Base-by-base conservation (phyloP, 352 stramenopile species). In the Globisporangium mamillatum region DNA sequence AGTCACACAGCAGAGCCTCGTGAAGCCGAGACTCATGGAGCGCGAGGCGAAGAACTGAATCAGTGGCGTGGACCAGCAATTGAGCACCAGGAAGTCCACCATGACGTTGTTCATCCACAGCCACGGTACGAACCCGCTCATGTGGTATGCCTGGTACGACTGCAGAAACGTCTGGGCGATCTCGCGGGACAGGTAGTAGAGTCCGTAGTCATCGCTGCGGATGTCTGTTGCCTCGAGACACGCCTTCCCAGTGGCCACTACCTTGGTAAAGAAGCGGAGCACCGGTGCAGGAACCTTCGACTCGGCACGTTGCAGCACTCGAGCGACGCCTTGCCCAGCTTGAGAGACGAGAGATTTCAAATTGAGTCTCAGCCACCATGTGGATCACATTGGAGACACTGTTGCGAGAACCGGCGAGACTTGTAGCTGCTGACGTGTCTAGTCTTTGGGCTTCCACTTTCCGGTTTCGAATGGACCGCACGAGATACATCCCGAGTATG, bases 61-160 rank as follows among this genome's bases (percentile, higher is more conserved):
- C n/a, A 63, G 48, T 25, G 56, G 46, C 41, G 65, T 61, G 1
- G 67, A 79, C 76, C 74, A 81, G 36, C 76, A 79, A 46, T 79
- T 81, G 7, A 76, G 25, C 48, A 78, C 63, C 1, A 83, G 56
- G 12, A 81, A 60, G 3, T 34, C 20, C 2, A 78, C 75, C 53
- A 77, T 79, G 16, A 80, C 73, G 10, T 76, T 69, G n/a, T 83
- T 79, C 18, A 83, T 59, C 66, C 72, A 79, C 10, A 73, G 25
- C n/a, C 67, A 66, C 34, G 74, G 70, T 0, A 78, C 36, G 22
- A 72, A 69, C 24, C 29, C 55, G 55, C 76, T 81, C 64, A 83
- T 70, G 0, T 68, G 68, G n/a, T 75, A 73, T 12, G 72, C 72
- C 62, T 83, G 68, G 53, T 52, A 54, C 10, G 69, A 74, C 55